Evolutionary conservation across 495 filamentous ascomycete species (phyloP), one percentile per base, ranked within the genome.

Genomic region (Penicillium ochrochloron): DNA sequence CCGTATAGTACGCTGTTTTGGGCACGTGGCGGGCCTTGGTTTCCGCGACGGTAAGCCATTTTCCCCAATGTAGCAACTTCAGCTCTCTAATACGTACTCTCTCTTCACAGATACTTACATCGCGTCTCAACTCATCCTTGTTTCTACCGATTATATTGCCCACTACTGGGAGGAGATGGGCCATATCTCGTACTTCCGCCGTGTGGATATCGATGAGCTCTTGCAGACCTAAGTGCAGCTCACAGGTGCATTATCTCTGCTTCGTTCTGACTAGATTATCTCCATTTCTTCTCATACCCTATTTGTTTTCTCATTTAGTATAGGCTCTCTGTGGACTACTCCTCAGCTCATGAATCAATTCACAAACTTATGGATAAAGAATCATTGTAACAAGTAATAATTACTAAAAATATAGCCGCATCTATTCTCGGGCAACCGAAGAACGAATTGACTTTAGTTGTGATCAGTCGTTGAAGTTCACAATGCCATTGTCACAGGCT

Each of bases 131-230:
- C 80, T 98, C 50, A 88, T 97, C 57, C 81, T 97, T 46, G 83
- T 95, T 37, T 91, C 89, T n/a, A 82, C 85, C 23, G 82, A 96
- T 70, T 83, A 83, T 56, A 75, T 97, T 53, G 94, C 92, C 2
- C 91, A 94, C 67, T 90, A 92, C 73, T 98, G 94, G 94, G 80
- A 86, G 53, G 72, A 78, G 5, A 90, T 93, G 77, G 88, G 89
- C 0, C 90, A 94, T 65, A 90, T 97, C 61, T 93, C 86, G 41
- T 94, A 87, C 69, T 95, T 89, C 68, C 82, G 89, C 60, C 84
- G 94, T 56, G 88, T 97, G 27, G 82, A 97, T 69, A 86, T 96
- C 64, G 89, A 94, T 57, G 59, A 90, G 83, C 87, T 93, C 61
- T 81, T 78, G 82, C 87, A 90, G 82, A 95, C 51, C 44, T 79